Evolutionary conservation across 2,329 filamentous ascomycete genomes (phyloP), one percentile per base, ranked within the genome.

Genomic region (Esteya vermicola): DNA sequence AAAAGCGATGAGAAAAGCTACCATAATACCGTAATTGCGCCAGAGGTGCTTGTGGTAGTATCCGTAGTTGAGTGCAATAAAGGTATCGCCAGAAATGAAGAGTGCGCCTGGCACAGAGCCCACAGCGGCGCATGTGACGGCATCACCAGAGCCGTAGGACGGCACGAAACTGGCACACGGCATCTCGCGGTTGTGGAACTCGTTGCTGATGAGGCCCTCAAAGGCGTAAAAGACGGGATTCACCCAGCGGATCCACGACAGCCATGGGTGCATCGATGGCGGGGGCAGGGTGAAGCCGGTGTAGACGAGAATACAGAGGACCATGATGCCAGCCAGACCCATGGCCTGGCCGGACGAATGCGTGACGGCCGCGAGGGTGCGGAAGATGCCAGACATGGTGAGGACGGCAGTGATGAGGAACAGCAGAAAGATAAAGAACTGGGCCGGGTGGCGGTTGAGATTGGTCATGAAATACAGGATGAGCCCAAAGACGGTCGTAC

Each of bases 391-490:
- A 32, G 80, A 85, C 82, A 91, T 91, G 46, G 74, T 69, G 51
- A 93, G 50, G 1, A 82, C 83, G 2, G 77, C 75, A 43, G 70
- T 57, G 60, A 89, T 85, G 2, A 77, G 80, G 53, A 89, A 72
- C 38, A 94, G 64, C 41, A 85, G 59, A 68, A 85, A 93, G 61
- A 86, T 81, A 66, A 94, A 94, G 66, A 91, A 94, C 1, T 78
- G 62, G 2, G 78, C 79, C 0, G 83, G 65, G 47, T 80, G 76
- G 40, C 84, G 71, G 41, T 81, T 73, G 25, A 95, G 64, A 47
- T 86, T 82, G 0, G 83, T 80, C 75, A 94, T 78, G 59, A 94
- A 94, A 62, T 94, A 94, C 4, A 94, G 61, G 2, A 75, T 69
- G 19, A 88, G 39, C 54, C 93, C 91, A 67, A 93, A 93, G 7